phyloP scores from a whole-genome alignment of 2,329 filamentous ascomycete species.

The Hypoxylon sp. region DNA sequence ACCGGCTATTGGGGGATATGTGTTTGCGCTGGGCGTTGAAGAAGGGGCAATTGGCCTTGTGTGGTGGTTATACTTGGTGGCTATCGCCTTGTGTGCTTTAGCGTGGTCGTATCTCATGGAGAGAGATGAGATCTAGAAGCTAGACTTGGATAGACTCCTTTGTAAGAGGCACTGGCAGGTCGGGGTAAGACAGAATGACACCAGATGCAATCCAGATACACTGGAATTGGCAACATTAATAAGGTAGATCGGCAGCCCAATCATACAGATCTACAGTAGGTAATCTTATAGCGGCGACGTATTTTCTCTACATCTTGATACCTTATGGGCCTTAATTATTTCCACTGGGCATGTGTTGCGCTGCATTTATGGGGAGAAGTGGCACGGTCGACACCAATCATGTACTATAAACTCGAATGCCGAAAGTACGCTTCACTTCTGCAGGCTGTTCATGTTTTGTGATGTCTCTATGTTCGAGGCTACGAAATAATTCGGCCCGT shows the following conservation, averaged over 20 bases:
- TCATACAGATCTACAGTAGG: not conserved
- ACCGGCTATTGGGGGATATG: conserved; percentile 50
- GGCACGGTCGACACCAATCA: no score
- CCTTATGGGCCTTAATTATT: not conserved
- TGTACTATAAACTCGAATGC: no score
- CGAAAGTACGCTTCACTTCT: no score
- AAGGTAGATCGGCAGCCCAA: not conserved
- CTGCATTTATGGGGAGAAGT: no score
- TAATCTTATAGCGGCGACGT: not conserved
- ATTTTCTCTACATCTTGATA: not conserved
- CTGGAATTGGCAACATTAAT: not conserved
- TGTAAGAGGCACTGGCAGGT: not conserved
- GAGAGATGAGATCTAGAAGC: conserved; percentile 15
- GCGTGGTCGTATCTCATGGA: conserved; percentile 52
- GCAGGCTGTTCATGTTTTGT: no score
- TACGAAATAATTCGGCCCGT: no score
- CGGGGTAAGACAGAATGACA: not conserved
- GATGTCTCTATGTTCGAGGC: no score
- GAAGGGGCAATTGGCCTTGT: conserved; percentile 51
- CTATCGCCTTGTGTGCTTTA: conserved; percentile 49
- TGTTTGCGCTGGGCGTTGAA: conserved; percentile 51
- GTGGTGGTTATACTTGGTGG: conserved; percentile 53
- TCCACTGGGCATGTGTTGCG: not conserved
- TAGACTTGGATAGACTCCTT: not conserved
- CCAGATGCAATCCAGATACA: not conserved